Evolutionary conservation across 2,329 filamentous ascomycete genomes (phyloP).

Genomic region (Nakataea oryzae): DNA sequence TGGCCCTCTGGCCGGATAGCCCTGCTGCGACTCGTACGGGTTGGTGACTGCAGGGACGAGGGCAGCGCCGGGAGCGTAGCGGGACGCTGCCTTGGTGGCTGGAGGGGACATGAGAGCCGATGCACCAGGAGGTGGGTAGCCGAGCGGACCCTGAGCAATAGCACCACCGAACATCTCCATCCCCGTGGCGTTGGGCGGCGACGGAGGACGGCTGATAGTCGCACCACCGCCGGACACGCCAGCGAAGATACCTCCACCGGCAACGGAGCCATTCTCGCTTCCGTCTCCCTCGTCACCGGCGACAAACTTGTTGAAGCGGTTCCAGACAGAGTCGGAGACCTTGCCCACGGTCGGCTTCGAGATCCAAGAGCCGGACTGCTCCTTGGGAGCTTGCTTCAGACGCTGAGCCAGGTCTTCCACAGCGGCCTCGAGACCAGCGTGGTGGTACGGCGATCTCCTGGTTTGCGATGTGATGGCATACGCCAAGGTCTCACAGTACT

Average conservation of each 20-base stretch:
- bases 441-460: constrained; percentile 77
- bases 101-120: constrained; percentile 22
- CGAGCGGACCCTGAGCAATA: constrained; percentile 26
- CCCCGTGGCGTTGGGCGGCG: constrained; percentile 48
- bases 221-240: constrained; percentile 69
- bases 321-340: constrained; percentile 83
- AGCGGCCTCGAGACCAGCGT: constrained; percentile 59
- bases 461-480: constrained; percentile 70
- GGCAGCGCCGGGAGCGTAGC: constrained; percentile 32
- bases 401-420: constrained; percentile 79
- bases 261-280: constrained; percentile 48
- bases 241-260: constrained; percentile 63
- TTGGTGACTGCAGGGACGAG: constrained; percentile 11
- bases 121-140: constrained; percentile 20
- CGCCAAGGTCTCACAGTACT: constrained; percentile 82
- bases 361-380: constrained; percentile 78
- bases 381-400: constrained; percentile 75
- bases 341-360: constrained; percentile 93
- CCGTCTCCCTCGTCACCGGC: constrained; percentile 75
- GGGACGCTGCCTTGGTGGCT: constrained; percentile 35
- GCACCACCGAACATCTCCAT: constrained; percentile 60
- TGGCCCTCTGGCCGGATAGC: constrained; percentile 17
- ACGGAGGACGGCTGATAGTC: constrained; percentile 64
- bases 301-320: constrained; percentile 93
- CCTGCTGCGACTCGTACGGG: constrained; percentile 13